These are phyloP conservation scores for Vigna mungo DNA, from an alignment of 306 rosid genomes.

Conservation along the genomic window DNA sequence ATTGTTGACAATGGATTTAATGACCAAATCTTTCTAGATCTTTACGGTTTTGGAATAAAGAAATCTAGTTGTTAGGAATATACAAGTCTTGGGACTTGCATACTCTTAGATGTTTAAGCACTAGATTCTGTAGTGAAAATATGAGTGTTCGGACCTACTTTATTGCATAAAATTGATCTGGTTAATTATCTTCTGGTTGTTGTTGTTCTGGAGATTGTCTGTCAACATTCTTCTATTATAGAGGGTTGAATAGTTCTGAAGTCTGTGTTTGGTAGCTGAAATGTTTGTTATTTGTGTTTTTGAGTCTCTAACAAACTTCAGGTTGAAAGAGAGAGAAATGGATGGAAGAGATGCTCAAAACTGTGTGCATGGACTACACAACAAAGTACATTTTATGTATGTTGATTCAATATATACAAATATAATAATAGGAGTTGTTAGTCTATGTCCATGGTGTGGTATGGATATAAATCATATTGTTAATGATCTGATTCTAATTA, in stretches of 20 bases:
- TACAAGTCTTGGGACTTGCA: not conserved
- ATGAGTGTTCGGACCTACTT: conserved; percentile 8
- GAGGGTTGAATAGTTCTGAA: conserved; percentile 10
- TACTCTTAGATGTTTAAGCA: conserved; percentile 6
- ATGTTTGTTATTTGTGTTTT: not conserved
- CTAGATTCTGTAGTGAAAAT: conserved; percentile 11
- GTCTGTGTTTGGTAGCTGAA: conserved; percentile 9
- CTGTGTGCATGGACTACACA: too few species aligned
- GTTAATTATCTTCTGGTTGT: not conserved
- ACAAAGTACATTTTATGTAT: too few species aligned
- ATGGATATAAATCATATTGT: too few species aligned
- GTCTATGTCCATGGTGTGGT: too few species aligned
- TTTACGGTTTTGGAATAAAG: conserved; percentile 2
- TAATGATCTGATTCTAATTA: too few species aligned
- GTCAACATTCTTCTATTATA: conserved; percentile 2
- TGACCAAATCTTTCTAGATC: not conserved
- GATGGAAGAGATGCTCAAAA: too few species aligned
- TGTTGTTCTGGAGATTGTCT: not conserved
- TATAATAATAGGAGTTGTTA: too few species aligned
- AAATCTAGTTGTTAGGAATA: not conserved
- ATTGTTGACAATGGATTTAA: not conserved
- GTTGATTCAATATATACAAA: too few species aligned
- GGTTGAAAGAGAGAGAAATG: too few species aligned
- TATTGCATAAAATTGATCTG: not conserved
- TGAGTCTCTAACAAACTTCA: too few species aligned